Percentiles rank a stretch among this genome's conserved stretches.
Evolutionary conservation across 2,329 filamentous ascomycete genomes (phyloP).

Genomic region (Ceratocystis huliohia): DNA sequence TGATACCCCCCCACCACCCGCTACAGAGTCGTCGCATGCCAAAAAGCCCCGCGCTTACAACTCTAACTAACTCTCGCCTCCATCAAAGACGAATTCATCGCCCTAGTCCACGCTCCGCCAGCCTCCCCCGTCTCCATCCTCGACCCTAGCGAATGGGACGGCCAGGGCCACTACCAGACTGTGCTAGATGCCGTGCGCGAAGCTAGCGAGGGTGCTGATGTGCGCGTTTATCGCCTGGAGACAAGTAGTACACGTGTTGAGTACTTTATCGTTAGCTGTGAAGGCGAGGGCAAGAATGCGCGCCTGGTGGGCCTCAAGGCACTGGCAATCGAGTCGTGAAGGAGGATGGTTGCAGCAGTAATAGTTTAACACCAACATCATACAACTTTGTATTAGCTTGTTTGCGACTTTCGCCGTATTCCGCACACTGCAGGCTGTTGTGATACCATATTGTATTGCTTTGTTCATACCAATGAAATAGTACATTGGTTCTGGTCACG

Average conservation of each 20-base stretch:
- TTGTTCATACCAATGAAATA: too few species aligned
- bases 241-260: conserved; percentile 46
- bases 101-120: conserved; percentile 44
- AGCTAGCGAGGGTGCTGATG: conserved; percentile 50
- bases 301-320: conserved; percentile 68
- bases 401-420: too few species aligned
- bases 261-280: conserved; percentile 65
- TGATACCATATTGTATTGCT: too few species aligned
- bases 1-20: not conserved
- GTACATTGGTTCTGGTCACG: not conserved
- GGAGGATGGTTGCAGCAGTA: not conserved
- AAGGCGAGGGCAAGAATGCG: conserved; percentile 41
- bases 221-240: conserved; percentile 62
- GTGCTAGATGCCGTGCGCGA: conserved; percentile 57
- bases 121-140: conserved; percentile 51
- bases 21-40: not conserved
- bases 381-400: too few species aligned
- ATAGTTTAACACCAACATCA: too few species aligned
- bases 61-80: not conserved
- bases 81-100: conserved; percentile 52
- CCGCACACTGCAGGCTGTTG: too few species aligned
- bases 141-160: conserved; percentile 60
- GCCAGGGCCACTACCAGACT: conserved; percentile 53
- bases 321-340: conserved; percentile 57
- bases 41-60: not conserved